Evolutionary conservation across 2,329 filamentous ascomycete genomes (phyloP), one percentile per base, ranked within the genome.

Genomic region (Pseudopyricularia javanii): DNA sequence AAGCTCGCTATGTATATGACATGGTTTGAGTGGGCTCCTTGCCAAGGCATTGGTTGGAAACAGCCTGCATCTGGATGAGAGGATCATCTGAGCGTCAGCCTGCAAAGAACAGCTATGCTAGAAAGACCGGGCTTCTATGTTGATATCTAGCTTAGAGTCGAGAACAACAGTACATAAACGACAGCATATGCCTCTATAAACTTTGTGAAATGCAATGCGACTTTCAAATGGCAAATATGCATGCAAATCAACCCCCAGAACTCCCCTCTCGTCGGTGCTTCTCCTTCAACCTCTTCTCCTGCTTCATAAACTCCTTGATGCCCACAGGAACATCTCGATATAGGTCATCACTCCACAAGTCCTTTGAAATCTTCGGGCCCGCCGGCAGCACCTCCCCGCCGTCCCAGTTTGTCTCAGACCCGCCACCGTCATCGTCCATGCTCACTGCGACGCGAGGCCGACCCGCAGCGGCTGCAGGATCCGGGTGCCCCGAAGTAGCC

Each of bases 231-330:
- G 17, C 11, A 26, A 28, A 14, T 26, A 35, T 4, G 2, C 14
- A 1, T 50, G 6, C 9, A 7, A 20, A 34, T 63, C 62, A 74
- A n/a, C 68, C 69, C 1, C 72, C 71, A n/a, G 63, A 51, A 2
- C 70, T 72, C n/a, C 75, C 72, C 53, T 82, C 80, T 51, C 73
- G 69, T 61, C 70, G 67, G 64, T 91, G 87, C 67, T 81, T 85
- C 66, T 87, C 76, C 68, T 88, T 91, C 56, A 98, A 68, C 66
- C 75, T 85, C 77, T 97, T 97, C 73, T 98, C 93, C 55, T 85
- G 90, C 73, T 86, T 89, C 91, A 98, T 97, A 63, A 98, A 98
- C 67, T 95, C 91, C 56, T 88, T 76, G 58, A 98, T 96, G 0
- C 91, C 93, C 9, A 97, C 87, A 0, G 93, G 91, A 51, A 98